Evolutionary conservation across 139 green algal species (phyloP).

Genomic region (Ettlia oleoabundans): DNA sequence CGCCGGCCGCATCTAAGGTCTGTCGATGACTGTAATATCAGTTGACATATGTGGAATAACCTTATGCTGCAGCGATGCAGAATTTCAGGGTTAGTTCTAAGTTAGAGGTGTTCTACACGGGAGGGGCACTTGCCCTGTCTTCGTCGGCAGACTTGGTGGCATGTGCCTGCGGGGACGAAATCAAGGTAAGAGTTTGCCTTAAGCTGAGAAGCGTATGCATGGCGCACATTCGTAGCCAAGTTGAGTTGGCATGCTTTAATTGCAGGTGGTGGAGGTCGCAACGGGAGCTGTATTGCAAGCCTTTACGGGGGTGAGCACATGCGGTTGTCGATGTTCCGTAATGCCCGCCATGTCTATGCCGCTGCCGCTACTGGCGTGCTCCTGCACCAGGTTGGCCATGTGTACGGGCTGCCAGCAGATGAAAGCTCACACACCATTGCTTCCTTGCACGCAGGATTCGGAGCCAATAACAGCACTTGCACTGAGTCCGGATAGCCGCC

Average conservation of each 20-base stretch:
- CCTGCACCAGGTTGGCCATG: background rate
- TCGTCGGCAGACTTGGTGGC: slow-evolving; percentile 68
- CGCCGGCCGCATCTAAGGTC: no score
- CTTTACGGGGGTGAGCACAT: slow-evolving; percentile 65
- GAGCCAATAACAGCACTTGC: slow-evolving; percentile 89
- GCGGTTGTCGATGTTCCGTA: background rate
- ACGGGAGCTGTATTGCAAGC: slow-evolving; percentile 68
- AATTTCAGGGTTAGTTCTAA: slow-evolving; percentile 71
- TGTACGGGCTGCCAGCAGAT: no score
- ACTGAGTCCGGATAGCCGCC: slow-evolving; percentile 73
- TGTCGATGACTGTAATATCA: no score
- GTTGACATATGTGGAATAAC: no score
- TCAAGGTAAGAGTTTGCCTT: slow-evolving; percentile 74
- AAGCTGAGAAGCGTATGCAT: background rate
- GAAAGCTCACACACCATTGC: background rate
- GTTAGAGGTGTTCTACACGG: slow-evolving; percentile 92
- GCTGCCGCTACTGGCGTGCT: background rate
- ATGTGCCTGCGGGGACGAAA: slow-evolving; percentile 86
- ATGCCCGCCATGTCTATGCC: background rate
- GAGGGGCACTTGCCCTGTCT: slow-evolving; percentile 70
- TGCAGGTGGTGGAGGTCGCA: slow-evolving; percentile 73
- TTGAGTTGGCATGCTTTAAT: background rate
- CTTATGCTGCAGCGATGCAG: slow-evolving; percentile 58
- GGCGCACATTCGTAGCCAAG: background rate
- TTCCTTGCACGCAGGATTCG: slow-evolving; percentile 68